These are phyloP conservation scores for Inga oerstediana DNA, from an alignment of 306 rosid species.

Conservation along the genomic window DNA sequence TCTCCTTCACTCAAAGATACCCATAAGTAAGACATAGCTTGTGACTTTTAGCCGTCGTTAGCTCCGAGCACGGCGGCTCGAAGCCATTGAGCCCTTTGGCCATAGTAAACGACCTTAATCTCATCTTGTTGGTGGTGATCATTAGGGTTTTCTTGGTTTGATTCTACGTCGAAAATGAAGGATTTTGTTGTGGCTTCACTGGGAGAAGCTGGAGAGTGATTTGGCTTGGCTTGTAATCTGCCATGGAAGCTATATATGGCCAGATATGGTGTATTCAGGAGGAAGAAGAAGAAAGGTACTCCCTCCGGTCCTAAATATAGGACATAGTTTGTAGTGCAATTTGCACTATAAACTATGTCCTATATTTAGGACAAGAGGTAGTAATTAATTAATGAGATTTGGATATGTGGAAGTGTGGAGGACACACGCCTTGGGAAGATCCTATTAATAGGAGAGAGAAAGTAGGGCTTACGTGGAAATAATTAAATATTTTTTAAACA, in stretches of 20 bases:
- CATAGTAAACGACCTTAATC: constrained; percentile 29
- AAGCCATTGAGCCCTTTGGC: constrained; percentile 48
- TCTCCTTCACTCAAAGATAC: no score
- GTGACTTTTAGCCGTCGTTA: constrained; percentile 35
- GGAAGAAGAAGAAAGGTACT: neutral
- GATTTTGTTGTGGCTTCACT: neutral
- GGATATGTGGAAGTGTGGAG: constrained; percentile 9
- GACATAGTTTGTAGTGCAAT: no score
- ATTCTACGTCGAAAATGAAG: neutral
- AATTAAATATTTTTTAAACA: no score
- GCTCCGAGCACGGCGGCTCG: constrained; percentile 48
- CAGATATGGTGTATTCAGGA: neutral
- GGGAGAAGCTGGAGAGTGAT: neutral
- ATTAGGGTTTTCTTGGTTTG: neutral
- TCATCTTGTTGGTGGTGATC: neutral
- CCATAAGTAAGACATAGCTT: no score
- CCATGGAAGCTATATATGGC: constrained; percentile 23
- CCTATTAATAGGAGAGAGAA: neutral
- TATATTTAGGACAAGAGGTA: no score
- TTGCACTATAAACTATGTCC: no score
- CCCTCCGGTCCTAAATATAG: no score
- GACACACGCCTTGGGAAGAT: constrained; percentile 14
- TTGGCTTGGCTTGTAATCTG: constrained; percentile 3
- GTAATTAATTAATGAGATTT: neutral
- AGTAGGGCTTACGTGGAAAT: neutral